A percentile compares a stretch with the other conserved stretches of the same genome.
phyloP scores from a whole-genome alignment of 2,329 filamentous ascomycete species.

The Epicoccum sorghinum region DNA sequence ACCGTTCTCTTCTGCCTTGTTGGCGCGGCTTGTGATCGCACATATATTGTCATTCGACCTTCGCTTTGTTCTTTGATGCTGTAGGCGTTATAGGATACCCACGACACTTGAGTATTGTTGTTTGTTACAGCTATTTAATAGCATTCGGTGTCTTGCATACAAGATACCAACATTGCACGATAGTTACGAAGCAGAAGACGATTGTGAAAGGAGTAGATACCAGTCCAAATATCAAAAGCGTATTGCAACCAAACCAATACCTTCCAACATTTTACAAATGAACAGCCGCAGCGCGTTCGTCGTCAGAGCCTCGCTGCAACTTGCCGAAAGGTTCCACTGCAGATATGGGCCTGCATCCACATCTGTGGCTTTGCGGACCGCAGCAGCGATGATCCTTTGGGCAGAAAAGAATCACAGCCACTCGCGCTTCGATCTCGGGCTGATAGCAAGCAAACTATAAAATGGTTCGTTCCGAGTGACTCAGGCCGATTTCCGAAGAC shows the following conservation, averaged over 20 bases:
- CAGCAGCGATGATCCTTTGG: constrained; percentile 7
- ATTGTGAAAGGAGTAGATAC: constrained; percentile 23
- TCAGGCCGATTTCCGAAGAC: constrained; percentile 12
- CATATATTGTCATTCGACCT: constrained; percentile 5
- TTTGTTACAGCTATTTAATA: constrained; percentile 15
- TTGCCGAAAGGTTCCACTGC: neutral
- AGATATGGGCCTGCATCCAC: constrained; percentile 6
- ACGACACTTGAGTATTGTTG: constrained; percentile 23
- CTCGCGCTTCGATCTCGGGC: neutral
- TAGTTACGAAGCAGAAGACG: constrained; percentile 9
- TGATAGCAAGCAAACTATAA: constrained; percentile 2
- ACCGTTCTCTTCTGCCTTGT: constrained; percentile 9
- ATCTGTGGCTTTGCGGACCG: constrained; percentile 2
- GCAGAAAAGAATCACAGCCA: neutral
- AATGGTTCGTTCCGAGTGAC: constrained; percentile 3
- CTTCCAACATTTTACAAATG: neutral
- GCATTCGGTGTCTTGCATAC: constrained; percentile 5
- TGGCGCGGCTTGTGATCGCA: constrained; percentile 20
- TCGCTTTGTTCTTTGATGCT: constrained; percentile 21
- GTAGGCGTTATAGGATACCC: constrained; percentile 37
- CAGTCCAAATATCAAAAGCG: neutral
- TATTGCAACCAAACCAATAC: neutral
- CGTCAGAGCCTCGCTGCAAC: neutral
- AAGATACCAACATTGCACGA: constrained; percentile 12
- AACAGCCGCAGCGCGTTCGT: neutral